Percentiles rank a stretch among this genome's conserved stretches.
phyloP scores from a whole-genome alignment of 1,284 basidiomycete species.

The Tylopilus sp. region DNA sequence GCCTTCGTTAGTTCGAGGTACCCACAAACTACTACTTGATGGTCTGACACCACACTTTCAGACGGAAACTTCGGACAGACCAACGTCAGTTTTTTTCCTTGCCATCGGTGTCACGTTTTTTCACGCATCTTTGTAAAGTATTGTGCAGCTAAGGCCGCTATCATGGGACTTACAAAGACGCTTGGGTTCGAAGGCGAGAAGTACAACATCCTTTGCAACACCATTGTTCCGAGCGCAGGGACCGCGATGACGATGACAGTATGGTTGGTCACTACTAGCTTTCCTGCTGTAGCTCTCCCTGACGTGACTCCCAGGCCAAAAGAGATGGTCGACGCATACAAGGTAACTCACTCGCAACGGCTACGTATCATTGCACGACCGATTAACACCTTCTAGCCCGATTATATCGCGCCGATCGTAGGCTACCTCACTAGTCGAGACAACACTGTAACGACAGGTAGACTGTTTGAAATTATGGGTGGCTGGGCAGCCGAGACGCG shows the following conservation, averaged over 20 bases:
- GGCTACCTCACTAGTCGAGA: conserved; percentile 88
- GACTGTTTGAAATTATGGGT: conserved; percentile 85
- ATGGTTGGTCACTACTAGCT: conserved; percentile 46
- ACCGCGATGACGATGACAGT: conserved; percentile 89
- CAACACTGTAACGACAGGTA: conserved; percentile 73
- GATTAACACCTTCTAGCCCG: conserved; percentile 53
- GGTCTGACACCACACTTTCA: conserved; percentile 30
- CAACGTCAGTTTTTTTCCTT: conserved; percentile 48
- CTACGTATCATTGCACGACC: not conserved
- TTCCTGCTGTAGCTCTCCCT: not conserved
- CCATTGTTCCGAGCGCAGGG: conserved; percentile 86
- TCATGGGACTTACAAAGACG: conserved; percentile 87
- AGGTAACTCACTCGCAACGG: conserved; percentile 41
- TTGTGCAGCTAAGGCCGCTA: conserved; percentile 90
- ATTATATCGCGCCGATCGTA: conserved; percentile 89
- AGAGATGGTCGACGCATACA: conserved; percentile 94
- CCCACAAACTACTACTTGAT: not conserved
- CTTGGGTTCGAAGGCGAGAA: conserved; percentile 91
- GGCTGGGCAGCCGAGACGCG: conserved; percentile 92
- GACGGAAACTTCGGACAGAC: conserved; percentile 95
- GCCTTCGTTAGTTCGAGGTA: conserved; percentile 65
- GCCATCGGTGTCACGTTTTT: not conserved
- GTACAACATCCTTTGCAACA: conserved; percentile 88
- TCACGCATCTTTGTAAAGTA: conserved; percentile 48
- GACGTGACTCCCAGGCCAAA: conserved; percentile 55